These are phyloP conservation scores for Termitomyces sp. DNA, from an alignment of 768 basidiomycete species.

Conservation along the genomic window DNA sequence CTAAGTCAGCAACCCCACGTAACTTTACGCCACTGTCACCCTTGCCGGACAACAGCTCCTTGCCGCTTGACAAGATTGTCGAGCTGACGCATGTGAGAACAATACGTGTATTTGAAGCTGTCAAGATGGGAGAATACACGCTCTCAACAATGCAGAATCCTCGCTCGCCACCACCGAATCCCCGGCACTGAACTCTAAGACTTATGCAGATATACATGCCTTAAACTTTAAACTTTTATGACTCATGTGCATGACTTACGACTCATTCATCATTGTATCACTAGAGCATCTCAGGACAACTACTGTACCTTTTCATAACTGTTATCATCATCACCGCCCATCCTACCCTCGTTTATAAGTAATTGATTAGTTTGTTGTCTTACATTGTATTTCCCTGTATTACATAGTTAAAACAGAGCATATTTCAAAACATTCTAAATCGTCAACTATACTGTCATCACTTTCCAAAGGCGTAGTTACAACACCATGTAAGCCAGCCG, in stretches of 20 bases:
- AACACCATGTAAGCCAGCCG: no score
- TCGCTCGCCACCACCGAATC: constrained; percentile 15
- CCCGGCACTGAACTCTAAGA: neutral
- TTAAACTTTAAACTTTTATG: neutral
- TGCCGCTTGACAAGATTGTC: constrained; percentile 18
- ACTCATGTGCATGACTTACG: neutral
- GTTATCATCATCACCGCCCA: neutral
- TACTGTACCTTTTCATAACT: constrained; percentile 1
- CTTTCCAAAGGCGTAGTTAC: no score
- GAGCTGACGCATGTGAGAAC: constrained; percentile 46
- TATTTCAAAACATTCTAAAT: neutral
- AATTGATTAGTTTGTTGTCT: neutral
- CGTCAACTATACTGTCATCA: no score
- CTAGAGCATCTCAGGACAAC: constrained; percentile 5
- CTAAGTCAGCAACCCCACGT: constrained; percentile 7
- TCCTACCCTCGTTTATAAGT: neutral
- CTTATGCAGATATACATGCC: neutral
- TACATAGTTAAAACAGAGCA: neutral
- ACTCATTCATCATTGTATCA: neutral
- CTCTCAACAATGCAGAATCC: constrained; percentile 15
- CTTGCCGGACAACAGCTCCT: neutral
- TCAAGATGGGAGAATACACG: constrained; percentile 27
- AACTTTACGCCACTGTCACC: constrained; percentile 12
- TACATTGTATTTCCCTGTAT: neutral
- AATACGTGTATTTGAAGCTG: constrained; percentile 45